phyloP scores from a whole-genome alignment of 2,329 filamentous ascomycete species.

The Nothophaeocryptopus gaeumannii region DNA sequence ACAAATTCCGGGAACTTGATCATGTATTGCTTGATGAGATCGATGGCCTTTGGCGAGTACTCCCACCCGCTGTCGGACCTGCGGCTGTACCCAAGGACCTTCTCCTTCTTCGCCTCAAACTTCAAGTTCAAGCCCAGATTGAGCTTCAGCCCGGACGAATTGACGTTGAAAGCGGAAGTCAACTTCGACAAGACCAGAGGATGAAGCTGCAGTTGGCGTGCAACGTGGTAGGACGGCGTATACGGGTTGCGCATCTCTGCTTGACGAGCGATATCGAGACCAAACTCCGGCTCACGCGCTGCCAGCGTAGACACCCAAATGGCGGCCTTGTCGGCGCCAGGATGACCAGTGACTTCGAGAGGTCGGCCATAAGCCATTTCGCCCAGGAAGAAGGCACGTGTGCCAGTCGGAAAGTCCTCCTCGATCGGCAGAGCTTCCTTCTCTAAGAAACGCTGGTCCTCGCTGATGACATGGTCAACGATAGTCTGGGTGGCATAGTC shows the following conservation, averaged over 20 bases:
- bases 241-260: slow-evolving; percentile 73
- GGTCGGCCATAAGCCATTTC: slow-evolving; percentile 91
- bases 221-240: slow-evolving; percentile 82
- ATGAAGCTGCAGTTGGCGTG: slow-evolving; percentile 75
- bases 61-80: slow-evolving; percentile 89
- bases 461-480: slow-evolving; percentile 84
- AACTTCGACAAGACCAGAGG: slow-evolving; percentile 91
- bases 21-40: slow-evolving; percentile 85
- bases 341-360: slow-evolving; percentile 76
- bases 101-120: slow-evolving; percentile 91
- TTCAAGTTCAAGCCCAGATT: slow-evolving; percentile 95
- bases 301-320: slow-evolving; percentile 73
- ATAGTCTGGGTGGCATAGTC: slow-evolving; percentile 89
- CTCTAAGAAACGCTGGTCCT: slow-evolving; percentile 91
- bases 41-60: slow-evolving; percentile 80
- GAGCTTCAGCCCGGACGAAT: slow-evolving; percentile 74
- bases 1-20: slow-evolving; percentile 93
- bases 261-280: slow-evolving; percentile 66
- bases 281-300: slow-evolving; percentile 76
- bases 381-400: slow-evolving; percentile 87
- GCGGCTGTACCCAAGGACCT: slow-evolving; percentile 92
- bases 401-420: slow-evolving; percentile 82
- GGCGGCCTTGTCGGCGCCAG: slow-evolving; percentile 67
- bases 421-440: slow-evolving; percentile 81
- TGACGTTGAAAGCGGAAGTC: slow-evolving; percentile 87